Conservation (phyloP, 805 yeast species). For the Lachancea lanzarotensis region DNA sequence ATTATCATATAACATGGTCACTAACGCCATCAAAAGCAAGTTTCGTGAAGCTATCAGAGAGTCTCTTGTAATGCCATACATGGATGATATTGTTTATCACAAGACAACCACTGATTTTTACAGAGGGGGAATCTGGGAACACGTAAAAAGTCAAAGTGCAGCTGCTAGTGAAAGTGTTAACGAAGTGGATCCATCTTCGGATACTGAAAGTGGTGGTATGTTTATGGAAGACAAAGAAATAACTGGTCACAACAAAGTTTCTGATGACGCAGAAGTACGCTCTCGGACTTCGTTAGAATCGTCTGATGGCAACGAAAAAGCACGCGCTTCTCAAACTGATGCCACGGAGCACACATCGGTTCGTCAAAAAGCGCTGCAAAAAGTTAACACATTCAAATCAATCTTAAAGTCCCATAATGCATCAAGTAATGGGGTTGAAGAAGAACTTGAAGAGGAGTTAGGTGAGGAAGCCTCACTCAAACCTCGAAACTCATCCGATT, state of each 20-base stretch:
- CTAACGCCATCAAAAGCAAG: constrained; percentile 70
- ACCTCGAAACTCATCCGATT: background rate
- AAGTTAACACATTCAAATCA: constrained; percentile 17
- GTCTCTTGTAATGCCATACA: constrained; percentile 73
- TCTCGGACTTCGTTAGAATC: background rate
- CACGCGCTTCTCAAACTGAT: background rate
- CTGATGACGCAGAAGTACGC: background rate
- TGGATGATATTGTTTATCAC: constrained; percentile 80
- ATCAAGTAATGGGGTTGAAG: constrained; percentile 14
- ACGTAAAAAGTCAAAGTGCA: background rate
- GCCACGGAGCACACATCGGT: constrained; percentile 4
- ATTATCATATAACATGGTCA: constrained; percentile 68
- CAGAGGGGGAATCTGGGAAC: constrained; percentile 90
- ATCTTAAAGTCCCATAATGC: constrained; percentile 14
- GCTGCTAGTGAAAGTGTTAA: constrained; percentile 1
- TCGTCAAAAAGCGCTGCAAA: constrained; percentile 15
- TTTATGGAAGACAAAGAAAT: background rate
- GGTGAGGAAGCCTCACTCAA: background rate
- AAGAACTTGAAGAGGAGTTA: constrained; percentile 23
- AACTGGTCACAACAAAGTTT: background rate
- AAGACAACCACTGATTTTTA: constrained; percentile 61
- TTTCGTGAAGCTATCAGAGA: constrained; percentile 74
- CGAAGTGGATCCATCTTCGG: constrained; percentile 6
- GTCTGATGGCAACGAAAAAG: background rate
- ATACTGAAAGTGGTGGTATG: constrained; percentile 1